These are phyloP conservation scores for Westerdykella sp. DNA, from an alignment of 2,329 filamentous ascomycete genomes.

Conservation along the genomic window DNA sequence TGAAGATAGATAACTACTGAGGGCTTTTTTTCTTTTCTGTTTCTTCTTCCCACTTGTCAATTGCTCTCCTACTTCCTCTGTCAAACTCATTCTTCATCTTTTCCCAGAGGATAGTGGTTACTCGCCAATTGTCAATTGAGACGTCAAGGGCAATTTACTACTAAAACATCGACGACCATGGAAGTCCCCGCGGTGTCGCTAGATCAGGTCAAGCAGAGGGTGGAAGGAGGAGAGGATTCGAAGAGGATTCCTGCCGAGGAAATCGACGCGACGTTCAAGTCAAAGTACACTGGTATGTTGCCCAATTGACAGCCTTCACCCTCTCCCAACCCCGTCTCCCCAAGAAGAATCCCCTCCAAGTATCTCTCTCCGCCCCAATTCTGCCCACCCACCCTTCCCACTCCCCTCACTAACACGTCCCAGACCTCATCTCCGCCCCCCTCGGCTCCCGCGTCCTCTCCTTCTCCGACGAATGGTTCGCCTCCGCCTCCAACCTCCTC, in stretches of 20 bases:
- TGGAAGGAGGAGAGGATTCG: conserved; percentile 12
- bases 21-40: no score
- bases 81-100: no score
- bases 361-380: background rate
- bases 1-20: no score
- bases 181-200: conserved; percentile 29
- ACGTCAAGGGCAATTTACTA: no score
- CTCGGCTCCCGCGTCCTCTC: conserved; percentile 49
- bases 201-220: conserved; percentile 25
- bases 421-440: conserved; percentile 49
- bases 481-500: conserved; percentile 53
- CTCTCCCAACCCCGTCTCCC: background rate
- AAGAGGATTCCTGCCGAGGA: conserved; percentile 41
- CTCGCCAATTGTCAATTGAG: no score
- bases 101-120: no score
- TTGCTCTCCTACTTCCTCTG: no score
- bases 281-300: conserved; percentile 45
- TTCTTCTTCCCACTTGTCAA: no score
- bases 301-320: background rate
- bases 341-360: background rate
- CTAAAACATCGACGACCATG: conserved; percentile 13
- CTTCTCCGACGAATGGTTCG: conserved; percentile 58
- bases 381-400: background rate
- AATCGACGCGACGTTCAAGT: conserved; percentile 52
- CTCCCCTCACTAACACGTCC: background rate